These are phyloP conservation scores for Hygrocybe punicea DNA, from an alignment of 768 basidiomycete genomes.

Conservation along the genomic window DNA sequence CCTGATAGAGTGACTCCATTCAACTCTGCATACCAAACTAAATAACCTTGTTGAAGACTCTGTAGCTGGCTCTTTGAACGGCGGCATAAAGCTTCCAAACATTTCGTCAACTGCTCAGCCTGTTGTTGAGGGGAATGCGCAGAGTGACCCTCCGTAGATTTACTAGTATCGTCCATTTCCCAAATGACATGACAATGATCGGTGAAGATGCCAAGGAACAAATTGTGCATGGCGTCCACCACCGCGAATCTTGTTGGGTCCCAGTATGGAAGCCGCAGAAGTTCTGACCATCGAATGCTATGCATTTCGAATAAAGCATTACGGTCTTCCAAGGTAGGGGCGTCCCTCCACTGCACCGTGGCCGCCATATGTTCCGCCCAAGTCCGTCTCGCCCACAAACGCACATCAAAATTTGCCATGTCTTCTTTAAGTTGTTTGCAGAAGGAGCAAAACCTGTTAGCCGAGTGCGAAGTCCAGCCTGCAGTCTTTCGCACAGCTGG, in stretches of 20 bases:
- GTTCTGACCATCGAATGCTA: slow-evolving; percentile 15
- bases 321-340: slow-evolving; percentile 9
- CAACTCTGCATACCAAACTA: neutral
- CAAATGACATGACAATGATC: slow-evolving; percentile 5
- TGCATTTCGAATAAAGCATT: slow-evolving; percentile 16
- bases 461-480: slow-evolving; percentile 16
- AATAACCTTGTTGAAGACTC: neutral
- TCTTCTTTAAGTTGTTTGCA: neutral
- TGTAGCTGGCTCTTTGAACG: neutral
- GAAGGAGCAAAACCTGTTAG: slow-evolving; percentile 17
- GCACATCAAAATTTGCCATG: neutral
- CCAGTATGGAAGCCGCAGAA: slow-evolving; percentile 10
- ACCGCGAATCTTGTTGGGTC: slow-evolving; percentile 5
- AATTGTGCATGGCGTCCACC: slow-evolving; percentile 10
- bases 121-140: neutral
- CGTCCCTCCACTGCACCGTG: slow-evolving; percentile 21
- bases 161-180: slow-evolving; percentile 6
- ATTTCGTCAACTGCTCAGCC: neutral
- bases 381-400: neutral
- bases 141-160: neutral
- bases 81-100: neutral
- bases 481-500: slow-evolving; percentile 28
- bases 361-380: neutral
- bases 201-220: slow-evolving; percentile 2
- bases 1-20: neutral